Conservation (phyloP, 2,329 filamentous ascomycete genomes). For the Alternaria incomplexa region DNA sequence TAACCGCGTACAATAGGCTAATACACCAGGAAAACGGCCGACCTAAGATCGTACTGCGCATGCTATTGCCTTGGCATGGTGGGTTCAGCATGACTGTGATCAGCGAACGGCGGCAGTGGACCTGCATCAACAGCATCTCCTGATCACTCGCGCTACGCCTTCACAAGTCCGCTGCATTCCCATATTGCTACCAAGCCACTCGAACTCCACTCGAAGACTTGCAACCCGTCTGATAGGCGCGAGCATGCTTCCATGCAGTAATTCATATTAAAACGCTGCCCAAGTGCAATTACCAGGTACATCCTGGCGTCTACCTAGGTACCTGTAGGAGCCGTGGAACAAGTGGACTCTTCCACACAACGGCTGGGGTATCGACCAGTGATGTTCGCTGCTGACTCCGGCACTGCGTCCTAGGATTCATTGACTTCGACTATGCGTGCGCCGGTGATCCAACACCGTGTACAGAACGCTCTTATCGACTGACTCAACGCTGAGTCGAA, state of each 20-base stretch:
- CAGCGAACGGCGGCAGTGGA: slow-evolving; percentile 31
- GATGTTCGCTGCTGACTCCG: neutral
- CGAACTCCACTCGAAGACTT: slow-evolving; percentile 20
- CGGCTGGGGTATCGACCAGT: neutral
- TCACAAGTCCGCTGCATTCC: slow-evolving; percentile 22
- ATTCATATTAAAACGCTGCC: slow-evolving; percentile 33
- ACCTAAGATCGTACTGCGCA: slow-evolving; percentile 17
- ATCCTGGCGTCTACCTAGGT: slow-evolving; percentile 22
- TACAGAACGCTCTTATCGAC: neutral
- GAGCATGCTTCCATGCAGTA: slow-evolving; percentile 25
- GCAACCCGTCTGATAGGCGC: slow-evolving; percentile 27
- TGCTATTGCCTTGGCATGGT: slow-evolving; percentile 23
- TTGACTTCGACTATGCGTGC: neutral
- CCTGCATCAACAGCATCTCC: slow-evolving; percentile 39
- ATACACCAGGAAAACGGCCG: slow-evolving; percentile 23
- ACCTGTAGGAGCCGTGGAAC: slow-evolving; percentile 31
- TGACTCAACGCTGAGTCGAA: slow-evolving; percentile 1
- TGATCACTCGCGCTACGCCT: slow-evolving; percentile 25
- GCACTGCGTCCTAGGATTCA: neutral
- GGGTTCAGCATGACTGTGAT: slow-evolving; percentile 25
- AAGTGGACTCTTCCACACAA: slow-evolving; percentile 14
- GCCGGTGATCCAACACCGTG: neutral
- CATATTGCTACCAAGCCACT: slow-evolving; percentile 38
- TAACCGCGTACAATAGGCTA: slow-evolving; percentile 39
- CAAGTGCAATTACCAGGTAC: slow-evolving; percentile 24